Percentiles rank a stretch among this genome's conserved stretches.
phyloP scores from a whole-genome alignment of 495 filamentous ascomycete species.

The Stereocaulon alpinum region DNA sequence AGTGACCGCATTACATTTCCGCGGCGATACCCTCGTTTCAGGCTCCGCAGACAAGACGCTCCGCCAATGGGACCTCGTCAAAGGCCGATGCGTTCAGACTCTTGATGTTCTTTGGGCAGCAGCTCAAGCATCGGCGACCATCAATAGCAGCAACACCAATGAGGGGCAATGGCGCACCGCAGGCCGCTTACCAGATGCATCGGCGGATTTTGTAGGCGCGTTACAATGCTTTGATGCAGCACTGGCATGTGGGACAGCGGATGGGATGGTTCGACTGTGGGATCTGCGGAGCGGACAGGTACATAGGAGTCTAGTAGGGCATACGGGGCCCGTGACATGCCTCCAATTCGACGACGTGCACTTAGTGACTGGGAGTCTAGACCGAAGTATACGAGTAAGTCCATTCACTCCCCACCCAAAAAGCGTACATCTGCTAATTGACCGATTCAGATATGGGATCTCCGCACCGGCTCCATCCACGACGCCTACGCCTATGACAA shows the following conservation, averaged over 20 bases:
- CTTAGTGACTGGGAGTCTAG: constrained; percentile 85
- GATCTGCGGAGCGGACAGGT: constrained; percentile 95
- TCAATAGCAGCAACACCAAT: constrained; percentile 41
- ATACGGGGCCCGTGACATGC: constrained; percentile 90
- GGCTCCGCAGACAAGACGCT: constrained; percentile 96
- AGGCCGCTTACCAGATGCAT: constrained; percentile 47
- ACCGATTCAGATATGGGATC: constrained; percentile 99
- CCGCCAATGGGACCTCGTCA: constrained; percentile 93
- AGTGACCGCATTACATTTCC: constrained; percentile 87
- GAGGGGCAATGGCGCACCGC: constrained; percentile 45
- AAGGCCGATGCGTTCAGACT: constrained; percentile 92
- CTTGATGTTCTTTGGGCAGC: constrained; percentile 98
- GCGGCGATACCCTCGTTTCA: constrained; percentile 79
- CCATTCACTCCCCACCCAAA: too few relatives aligned
- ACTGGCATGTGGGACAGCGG: constrained; percentile 93
- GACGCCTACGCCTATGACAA: constrained; percentile 95
- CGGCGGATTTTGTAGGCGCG: constrained; percentile 88
- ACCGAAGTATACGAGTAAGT: constrained; percentile 91
- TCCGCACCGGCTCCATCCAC: constrained; percentile 89
- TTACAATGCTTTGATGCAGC: constrained; percentile 96
- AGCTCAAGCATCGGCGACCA: constrained; percentile 70
- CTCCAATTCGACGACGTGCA: constrained; percentile 96
- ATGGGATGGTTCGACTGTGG: constrained; percentile 96
- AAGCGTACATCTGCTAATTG: too few relatives aligned
- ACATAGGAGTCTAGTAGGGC: constrained; percentile 88